These are phyloP conservation scores for Zygnema cylindricum DNA, from an alignment of 139 green algal species.

Conservation along the genomic window DNA sequence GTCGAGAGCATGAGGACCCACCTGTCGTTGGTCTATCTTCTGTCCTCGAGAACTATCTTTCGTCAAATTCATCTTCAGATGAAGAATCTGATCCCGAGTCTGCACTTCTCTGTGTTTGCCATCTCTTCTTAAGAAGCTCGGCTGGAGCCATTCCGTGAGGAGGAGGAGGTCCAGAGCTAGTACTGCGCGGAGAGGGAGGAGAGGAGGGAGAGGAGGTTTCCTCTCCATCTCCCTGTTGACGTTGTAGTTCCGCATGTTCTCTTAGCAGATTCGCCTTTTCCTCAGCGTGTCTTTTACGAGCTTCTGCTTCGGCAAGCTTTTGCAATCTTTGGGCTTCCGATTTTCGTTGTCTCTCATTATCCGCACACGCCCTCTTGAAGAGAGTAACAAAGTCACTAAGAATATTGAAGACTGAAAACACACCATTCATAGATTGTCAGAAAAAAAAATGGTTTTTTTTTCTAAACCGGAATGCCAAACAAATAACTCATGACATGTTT, in stretches of 20 bases:
- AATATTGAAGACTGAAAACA: neutral
- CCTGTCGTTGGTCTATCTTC: too few relatives aligned
- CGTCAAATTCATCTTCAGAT: neutral
- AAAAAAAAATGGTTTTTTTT: too few relatives aligned
- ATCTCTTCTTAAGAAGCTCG: neutral
- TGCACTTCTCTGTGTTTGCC: neutral
- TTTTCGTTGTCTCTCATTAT: neutral
- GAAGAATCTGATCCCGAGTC: neutral
- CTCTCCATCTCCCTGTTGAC: neutral
- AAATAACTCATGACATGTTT: too few relatives aligned
- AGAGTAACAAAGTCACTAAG: neutral
- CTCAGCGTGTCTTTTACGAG: neutral
- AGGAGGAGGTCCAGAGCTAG: neutral
- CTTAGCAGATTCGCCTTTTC: neutral
- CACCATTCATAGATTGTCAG: too few relatives aligned
- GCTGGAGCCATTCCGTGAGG: neutral
- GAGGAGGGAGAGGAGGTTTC: neutral
- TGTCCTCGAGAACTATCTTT: neutral
- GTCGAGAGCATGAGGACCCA: too few relatives aligned
- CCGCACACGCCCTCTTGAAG: neutral
- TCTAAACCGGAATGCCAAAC: too few relatives aligned
- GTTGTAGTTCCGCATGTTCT: neutral
- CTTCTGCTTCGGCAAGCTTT: neutral
- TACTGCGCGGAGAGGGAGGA: neutral
- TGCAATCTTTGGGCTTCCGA: neutral